These are phyloP conservation scores for Alternaria sp. DNA, from an alignment of 2,329 filamentous ascomycete species.

Conservation along the genomic window DNA sequence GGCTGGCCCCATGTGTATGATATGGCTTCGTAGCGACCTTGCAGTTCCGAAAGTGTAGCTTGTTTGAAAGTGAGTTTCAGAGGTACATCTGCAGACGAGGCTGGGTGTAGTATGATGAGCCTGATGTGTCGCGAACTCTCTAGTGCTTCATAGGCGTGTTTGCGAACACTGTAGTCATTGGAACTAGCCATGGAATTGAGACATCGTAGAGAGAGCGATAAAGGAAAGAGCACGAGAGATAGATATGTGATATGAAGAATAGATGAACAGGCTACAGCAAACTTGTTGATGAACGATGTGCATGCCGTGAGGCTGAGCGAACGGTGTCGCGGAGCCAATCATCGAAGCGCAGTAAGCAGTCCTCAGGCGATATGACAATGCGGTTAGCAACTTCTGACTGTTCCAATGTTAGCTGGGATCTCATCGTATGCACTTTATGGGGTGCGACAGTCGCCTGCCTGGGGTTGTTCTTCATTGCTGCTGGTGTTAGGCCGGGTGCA, in stretches of 20 bases:
- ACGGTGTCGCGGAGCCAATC: neutral
- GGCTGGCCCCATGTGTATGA: conserved; percentile 22
- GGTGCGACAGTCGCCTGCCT: neutral
- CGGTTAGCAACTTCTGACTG: neutral
- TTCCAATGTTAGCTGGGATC: rapidly evolving
- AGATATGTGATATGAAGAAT: too few relatives aligned
- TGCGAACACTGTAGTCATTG: neutral
- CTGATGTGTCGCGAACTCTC: neutral
- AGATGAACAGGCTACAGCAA: neutral
- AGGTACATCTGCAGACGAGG: neutral
- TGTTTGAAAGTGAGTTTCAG: rapidly evolving
- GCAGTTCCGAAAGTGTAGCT: too few relatives aligned
- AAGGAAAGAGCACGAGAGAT: rapidly evolving
- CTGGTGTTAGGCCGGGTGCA: neutral
- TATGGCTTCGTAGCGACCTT: conserved; percentile 15
- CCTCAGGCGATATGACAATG: too few relatives aligned
- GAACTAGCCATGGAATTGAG: too few relatives aligned
- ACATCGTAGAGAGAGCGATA: too few relatives aligned
- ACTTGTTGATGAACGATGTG: neutral
- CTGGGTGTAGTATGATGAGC: neutral
- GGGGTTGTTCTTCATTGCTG: neutral
- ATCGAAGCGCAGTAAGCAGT: too few relatives aligned
- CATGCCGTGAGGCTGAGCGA: neutral
- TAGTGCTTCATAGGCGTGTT: neutral
- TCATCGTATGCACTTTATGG: rapidly evolving